Conservation (phyloP, 768 basidiomycete species). For the Russula foetens region DNA sequence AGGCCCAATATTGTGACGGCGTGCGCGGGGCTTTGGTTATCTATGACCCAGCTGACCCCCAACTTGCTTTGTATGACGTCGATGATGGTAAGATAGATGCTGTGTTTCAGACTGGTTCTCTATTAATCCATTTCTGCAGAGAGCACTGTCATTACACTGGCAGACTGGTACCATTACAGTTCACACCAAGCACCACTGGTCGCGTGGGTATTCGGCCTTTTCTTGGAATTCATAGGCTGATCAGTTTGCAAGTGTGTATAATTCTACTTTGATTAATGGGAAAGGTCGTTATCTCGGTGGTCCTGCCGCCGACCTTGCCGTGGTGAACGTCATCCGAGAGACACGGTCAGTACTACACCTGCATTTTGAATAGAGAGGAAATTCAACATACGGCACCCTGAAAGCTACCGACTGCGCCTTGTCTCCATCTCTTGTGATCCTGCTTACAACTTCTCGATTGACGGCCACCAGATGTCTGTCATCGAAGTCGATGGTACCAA, state of each 20-base stretch:
- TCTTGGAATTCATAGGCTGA: not conserved
- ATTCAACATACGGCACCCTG: not conserved
- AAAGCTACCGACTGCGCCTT: constrained; percentile 12
- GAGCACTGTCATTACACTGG: constrained; percentile 22
- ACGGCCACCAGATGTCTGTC: constrained; percentile 13
- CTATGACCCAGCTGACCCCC: no score
- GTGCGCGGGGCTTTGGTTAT: no score
- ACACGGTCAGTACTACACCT: not conserved
- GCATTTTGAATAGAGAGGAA: no score
- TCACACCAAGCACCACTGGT: not conserved
- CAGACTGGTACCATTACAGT: constrained; percentile 21
- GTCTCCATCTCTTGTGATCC: constrained; percentile 11
- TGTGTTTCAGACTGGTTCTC: no score
- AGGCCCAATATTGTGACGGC: constrained; percentile 17
- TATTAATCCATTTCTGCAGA: constrained; percentile 1
- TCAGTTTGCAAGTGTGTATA: constrained; percentile 2
- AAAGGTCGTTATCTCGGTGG: constrained; percentile 15
- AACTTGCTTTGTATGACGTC: no score
- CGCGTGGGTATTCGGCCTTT: not conserved
- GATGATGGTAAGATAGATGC: not conserved
- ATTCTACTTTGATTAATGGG: constrained; percentile 19
- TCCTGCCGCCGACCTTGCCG: not conserved
- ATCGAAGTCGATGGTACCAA: constrained; percentile 20
- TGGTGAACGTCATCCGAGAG: constrained; percentile 10
- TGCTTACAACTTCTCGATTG: constrained; percentile 12